Evolutionary conservation across 768 basidiomycete species (phyloP).

Genomic region (Tephrocybe sp.): DNA sequence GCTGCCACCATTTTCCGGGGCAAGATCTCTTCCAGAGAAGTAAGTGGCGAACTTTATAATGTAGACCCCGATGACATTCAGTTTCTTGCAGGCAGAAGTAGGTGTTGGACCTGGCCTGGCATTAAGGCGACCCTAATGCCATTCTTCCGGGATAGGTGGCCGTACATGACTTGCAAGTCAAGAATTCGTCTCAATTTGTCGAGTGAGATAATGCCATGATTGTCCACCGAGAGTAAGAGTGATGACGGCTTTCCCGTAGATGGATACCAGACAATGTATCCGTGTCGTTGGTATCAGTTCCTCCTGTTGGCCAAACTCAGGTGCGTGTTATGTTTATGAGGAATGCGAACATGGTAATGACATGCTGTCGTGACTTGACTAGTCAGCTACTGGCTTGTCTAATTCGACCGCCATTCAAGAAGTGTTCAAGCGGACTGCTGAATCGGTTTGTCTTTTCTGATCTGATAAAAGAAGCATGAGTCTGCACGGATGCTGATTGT

Average conservation of each 20-base stretch:
- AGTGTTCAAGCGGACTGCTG: slow-evolving; percentile 71
- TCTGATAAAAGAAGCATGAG: no score
- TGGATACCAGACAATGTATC: slow-evolving; percentile 94
- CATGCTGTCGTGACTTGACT: not conserved
- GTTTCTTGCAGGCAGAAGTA: slow-evolving; percentile 49
- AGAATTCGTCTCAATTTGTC: slow-evolving; percentile 73
- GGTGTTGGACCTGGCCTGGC: slow-evolving; percentile 19
- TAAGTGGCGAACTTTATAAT: slow-evolving; percentile 34
- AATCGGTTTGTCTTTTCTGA: slow-evolving; percentile 43
- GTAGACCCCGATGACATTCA: slow-evolving; percentile 34
- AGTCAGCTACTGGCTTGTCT: slow-evolving; percentile 69
- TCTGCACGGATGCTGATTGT: not conserved
- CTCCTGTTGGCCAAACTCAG: slow-evolving; percentile 75
- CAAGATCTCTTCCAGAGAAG: slow-evolving; percentile 76
- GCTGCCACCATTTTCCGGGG: slow-evolving; percentile 88
- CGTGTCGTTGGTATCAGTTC: slow-evolving; percentile 76
- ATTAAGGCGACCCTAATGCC: slow-evolving; percentile 7
- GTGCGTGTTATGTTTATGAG: slow-evolving; percentile 32
- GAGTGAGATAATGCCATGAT: no score
- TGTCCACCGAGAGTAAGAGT: not conserved
- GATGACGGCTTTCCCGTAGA: slow-evolving; percentile 31
- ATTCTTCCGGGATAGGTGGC: slow-evolving; percentile 45
- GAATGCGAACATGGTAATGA: not conserved
- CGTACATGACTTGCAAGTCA: slow-evolving; percentile 70
- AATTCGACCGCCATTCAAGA: slow-evolving; percentile 88